Evolutionary conservation across 768 basidiomycete genomes (phyloP).

Genomic region (Collybia nuda): DNA sequence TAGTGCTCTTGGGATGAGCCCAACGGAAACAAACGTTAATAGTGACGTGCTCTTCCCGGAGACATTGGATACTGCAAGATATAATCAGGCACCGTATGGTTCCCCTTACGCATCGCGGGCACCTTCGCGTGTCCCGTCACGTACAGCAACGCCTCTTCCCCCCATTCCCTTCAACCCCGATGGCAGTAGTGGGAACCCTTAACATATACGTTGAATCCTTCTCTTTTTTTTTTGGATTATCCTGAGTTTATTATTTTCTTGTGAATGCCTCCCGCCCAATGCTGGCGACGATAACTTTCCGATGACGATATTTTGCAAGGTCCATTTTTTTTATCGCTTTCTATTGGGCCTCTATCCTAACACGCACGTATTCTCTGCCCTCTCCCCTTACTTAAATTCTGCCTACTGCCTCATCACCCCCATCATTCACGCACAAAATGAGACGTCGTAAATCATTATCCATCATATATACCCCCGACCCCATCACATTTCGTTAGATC

Average conservation of each 20-base stretch:
- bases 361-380: background rate
- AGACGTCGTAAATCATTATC: background rate
- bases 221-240: background rate
- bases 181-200: background rate
- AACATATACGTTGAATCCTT: too few relatives aligned
- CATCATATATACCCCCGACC: conserved; percentile 6
- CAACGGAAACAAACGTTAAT: conserved; percentile 8
- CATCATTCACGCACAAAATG: background rate
- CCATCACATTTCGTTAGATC: background rate
- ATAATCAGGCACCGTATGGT: conserved; percentile 39
- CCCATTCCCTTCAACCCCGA: conserved; percentile 15
- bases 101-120: conserved; percentile 39
- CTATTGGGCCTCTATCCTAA: too few relatives aligned
- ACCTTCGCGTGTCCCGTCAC: conserved; percentile 30
- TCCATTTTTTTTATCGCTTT: background rate
- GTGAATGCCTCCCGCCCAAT: background rate
- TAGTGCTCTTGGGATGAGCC: conserved; percentile 44
- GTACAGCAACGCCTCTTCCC: conserved; percentile 26
- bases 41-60: conserved; percentile 16
- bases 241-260: background rate
- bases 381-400: background rate
- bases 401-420: background rate
- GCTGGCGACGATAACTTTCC: background rate
- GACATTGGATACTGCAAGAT: conserved; percentile 34
- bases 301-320: conserved; percentile 2